These are phyloP conservation scores for Sonneratia alba DNA, from an alignment of 345 rosid genomes.

Conservation along the genomic window DNA sequence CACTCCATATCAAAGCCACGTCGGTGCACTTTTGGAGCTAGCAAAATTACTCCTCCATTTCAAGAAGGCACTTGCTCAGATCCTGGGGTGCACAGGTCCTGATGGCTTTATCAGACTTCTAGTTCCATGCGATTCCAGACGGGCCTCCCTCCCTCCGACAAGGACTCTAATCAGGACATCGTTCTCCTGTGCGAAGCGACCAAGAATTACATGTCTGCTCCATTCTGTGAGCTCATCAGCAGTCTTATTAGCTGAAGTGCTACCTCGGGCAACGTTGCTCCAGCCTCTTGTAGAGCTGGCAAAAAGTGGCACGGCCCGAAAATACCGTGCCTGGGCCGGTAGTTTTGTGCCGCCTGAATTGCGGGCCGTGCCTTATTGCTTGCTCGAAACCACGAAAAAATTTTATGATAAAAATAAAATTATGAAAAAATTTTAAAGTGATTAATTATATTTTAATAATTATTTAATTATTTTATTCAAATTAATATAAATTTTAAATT, in stretches of 20 bases:
- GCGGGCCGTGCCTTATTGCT: no score
- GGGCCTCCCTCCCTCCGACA: neutral
- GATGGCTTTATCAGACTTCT: slow-evolving; percentile 5
- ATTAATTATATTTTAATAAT: no score
- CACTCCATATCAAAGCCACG: slow-evolving; percentile 11
- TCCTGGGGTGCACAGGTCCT: slow-evolving; percentile 2
- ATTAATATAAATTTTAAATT: no score
- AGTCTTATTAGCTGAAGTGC: neutral
- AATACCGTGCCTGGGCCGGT: no score
- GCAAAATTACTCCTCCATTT: slow-evolving; percentile 6
- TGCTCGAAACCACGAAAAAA: no score
- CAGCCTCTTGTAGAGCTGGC: slow-evolving; percentile 2
- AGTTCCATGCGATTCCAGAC: slow-evolving; percentile 9
- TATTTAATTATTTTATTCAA: no score
- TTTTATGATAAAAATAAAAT: no score
- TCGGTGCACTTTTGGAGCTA: slow-evolving; percentile 8
- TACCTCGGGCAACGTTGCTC: neutral
- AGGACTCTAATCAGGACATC: neutral
- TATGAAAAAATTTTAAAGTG: no score
- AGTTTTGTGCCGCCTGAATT: no score
- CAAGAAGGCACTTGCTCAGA: slow-evolving; percentile 6
- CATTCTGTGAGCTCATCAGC: slow-evolving; percentile 3
- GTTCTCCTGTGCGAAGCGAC: neutral
- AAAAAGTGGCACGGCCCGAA: no score
- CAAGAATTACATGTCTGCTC: slow-evolving; percentile 8